A percentile compares a stretch with the other conserved stretches of the same genome.
Evolutionary conservation across 2,329 filamentous ascomycete genomes (phyloP).

Genomic region (Penicillium sp.): DNA sequence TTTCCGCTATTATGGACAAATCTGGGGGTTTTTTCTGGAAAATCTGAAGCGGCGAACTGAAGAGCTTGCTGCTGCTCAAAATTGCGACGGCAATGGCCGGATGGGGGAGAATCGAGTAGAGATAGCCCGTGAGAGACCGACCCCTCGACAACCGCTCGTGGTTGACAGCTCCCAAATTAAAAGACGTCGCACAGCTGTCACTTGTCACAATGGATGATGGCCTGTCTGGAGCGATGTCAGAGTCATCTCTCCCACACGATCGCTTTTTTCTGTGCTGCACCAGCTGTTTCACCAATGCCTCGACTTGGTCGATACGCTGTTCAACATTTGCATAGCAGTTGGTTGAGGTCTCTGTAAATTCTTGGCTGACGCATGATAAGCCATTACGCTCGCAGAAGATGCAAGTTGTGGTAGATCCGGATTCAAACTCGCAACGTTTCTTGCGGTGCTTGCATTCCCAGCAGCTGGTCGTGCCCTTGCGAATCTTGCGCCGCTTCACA

Average conservation of each 20-base stretch:
- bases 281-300: slow-evolving; percentile 10
- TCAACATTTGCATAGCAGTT: not conserved
- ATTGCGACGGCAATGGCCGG: slow-evolving; percentile 7
- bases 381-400: slow-evolving; percentile 48
- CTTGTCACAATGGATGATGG: no score
- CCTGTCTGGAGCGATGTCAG: no score
- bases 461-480: slow-evolving; percentile 58
- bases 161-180: slow-evolving; percentile 9
- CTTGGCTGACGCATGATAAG: slow-evolving; percentile 28
- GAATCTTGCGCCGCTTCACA: slow-evolving; percentile 45
- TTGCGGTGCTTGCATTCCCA: slow-evolving; percentile 61
- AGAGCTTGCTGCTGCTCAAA: slow-evolving; percentile 12
- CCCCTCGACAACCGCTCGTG: slow-evolving; percentile 16
- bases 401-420: slow-evolving; percentile 43
- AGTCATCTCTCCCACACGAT: no score
- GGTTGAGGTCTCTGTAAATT: slow-evolving; percentile 2
- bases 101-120: slow-evolving; percentile 19
- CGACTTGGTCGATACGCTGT: slow-evolving; percentile 10
- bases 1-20: not conserved
- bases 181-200: no score
- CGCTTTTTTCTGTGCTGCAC: slow-evolving; percentile 1
- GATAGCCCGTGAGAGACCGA: slow-evolving; percentile 17
- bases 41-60: slow-evolving; percentile 17
- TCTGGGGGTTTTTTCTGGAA: not conserved
- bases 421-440: slow-evolving; percentile 49